phyloP scores from a whole-genome alignment of 2,329 filamentous ascomycete genomes.

The Ilyonectria sp. region DNA sequence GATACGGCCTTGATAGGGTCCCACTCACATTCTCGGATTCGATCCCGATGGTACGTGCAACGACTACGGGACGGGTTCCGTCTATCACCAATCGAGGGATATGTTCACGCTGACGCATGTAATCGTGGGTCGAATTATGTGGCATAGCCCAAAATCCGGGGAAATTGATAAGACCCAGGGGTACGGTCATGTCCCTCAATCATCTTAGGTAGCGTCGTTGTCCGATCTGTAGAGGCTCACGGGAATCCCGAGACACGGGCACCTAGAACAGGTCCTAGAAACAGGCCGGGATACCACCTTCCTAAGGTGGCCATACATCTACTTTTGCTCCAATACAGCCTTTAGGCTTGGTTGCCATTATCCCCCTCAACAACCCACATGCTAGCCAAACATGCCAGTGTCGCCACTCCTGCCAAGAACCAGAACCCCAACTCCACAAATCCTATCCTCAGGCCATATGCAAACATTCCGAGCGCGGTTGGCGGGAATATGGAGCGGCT shows the following conservation, averaged over 20 bases:
- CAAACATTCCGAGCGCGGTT: not conserved
- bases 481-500: slow-evolving; percentile 1
- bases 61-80: not conserved
- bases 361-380: slow-evolving; percentile 1
- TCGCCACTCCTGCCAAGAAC: not conserved
- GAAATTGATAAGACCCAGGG: not conserved
- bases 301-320: not conserved
- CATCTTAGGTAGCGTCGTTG: not conserved
- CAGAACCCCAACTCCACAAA: not conserved
- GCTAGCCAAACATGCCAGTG: slow-evolving; percentile 3
- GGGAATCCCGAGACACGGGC: not conserved
- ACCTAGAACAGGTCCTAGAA: not conserved
- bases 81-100: not conserved
- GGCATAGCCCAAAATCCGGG: not conserved
- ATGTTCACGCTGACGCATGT: too few relatives aligned
- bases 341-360: not conserved
- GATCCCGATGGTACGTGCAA: not conserved
- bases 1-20: not conserved
- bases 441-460: not conserved
- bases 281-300: not conserved
- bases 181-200: not conserved
- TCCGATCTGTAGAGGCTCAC: not conserved
- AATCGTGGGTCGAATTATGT: not conserved
- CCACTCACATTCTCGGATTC: not conserved
- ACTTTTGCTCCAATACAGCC: too few relatives aligned